Evolutionary conservation across 495 filamentous ascomycete species (phyloP).

Genomic region (Cercophora scortea): DNA sequence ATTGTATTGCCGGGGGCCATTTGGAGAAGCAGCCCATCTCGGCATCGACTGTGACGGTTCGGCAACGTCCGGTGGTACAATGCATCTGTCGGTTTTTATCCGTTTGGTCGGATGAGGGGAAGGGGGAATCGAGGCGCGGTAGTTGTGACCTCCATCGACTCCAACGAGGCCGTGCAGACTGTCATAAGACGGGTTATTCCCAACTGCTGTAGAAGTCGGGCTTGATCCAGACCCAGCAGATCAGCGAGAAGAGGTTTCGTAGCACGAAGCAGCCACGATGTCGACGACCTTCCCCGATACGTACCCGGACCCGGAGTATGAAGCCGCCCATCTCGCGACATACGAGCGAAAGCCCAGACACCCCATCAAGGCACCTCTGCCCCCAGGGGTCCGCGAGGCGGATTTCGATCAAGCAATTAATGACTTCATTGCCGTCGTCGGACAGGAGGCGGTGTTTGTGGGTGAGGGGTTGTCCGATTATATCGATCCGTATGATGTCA

Average conservation of each 20-base stretch:
- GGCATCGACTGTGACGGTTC: too few relatives aligned
- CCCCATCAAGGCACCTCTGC: slow-evolving; percentile 24
- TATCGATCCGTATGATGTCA: slow-evolving; percentile 38
- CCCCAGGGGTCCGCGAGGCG: slow-evolving; percentile 30
- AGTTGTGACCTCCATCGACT: too few relatives aligned
- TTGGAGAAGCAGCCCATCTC: too few relatives aligned
- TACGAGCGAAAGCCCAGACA: slow-evolving; percentile 15
- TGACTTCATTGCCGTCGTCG: slow-evolving; percentile 15
- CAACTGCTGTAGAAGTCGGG: too few relatives aligned
- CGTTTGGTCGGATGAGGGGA: too few relatives aligned
- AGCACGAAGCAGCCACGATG: slow-evolving; percentile 6
- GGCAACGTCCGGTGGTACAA: too few relatives aligned
- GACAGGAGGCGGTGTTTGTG: slow-evolving; percentile 29
- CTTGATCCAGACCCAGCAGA: too few relatives aligned
- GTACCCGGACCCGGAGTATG: slow-evolving; percentile 18
- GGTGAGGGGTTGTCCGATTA: slow-evolving; percentile 31
- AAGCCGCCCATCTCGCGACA: slow-evolving; percentile 15
- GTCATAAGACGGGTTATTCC: too few relatives aligned
- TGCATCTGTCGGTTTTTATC: too few relatives aligned
- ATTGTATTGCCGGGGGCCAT: neutral
- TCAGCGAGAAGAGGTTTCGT: neutral
- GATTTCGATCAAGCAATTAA: slow-evolving; percentile 24
- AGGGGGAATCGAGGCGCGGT: too few relatives aligned
- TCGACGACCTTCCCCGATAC: slow-evolving; percentile 10
- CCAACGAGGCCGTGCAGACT: too few relatives aligned